Evolutionary conservation across 1,284 basidiomycete species (phyloP).

Genomic region (Afroboletus lepidellus): DNA sequence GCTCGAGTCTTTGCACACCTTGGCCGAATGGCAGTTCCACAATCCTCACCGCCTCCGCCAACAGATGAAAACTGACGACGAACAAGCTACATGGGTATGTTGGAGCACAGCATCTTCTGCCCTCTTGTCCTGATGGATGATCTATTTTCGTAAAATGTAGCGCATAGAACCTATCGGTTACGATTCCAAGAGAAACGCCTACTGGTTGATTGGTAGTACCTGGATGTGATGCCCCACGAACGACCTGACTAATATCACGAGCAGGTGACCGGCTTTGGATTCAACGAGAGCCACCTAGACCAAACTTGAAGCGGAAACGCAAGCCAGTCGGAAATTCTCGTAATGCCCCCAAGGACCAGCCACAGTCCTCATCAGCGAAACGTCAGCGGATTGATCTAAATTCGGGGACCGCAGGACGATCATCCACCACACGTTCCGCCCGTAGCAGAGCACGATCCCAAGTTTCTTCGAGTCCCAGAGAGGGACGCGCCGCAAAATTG

Average conservation of each 20-base stretch:
- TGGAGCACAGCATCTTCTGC: neutral
- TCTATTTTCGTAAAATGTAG: constrained; percentile 38
- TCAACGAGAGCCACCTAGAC: constrained; percentile 65
- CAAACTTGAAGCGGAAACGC: constrained; percentile 59
- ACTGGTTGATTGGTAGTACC: constrained; percentile 84
- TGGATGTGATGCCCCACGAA: constrained; percentile 6
- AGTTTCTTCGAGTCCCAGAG: constrained; percentile 33
- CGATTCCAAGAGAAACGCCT: constrained; percentile 78
- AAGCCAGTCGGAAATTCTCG: constrained; percentile 30
- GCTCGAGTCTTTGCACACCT: constrained; percentile 71
- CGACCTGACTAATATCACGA: constrained; percentile 4
- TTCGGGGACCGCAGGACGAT: constrained; percentile 5
- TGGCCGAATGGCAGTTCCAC: constrained; percentile 82
- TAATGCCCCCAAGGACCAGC: constrained; percentile 25
- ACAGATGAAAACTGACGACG: constrained; percentile 77
- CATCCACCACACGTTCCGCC: constrained; percentile 14
- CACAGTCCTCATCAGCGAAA: constrained; percentile 19
- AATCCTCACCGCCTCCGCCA: constrained; percentile 62
- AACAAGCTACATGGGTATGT: constrained; percentile 71
- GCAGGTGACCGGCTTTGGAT: constrained; percentile 84
- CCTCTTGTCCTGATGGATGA: constrained; percentile 5
- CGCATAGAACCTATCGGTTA: constrained; percentile 87
- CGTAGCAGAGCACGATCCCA: constrained; percentile 11
- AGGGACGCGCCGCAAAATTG: constrained; percentile 63
- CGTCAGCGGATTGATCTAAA: constrained; percentile 22